Base-by-base conservation (phyloP, 768 basidiomycete genomes). In the Termitomyces sp. region DNA sequence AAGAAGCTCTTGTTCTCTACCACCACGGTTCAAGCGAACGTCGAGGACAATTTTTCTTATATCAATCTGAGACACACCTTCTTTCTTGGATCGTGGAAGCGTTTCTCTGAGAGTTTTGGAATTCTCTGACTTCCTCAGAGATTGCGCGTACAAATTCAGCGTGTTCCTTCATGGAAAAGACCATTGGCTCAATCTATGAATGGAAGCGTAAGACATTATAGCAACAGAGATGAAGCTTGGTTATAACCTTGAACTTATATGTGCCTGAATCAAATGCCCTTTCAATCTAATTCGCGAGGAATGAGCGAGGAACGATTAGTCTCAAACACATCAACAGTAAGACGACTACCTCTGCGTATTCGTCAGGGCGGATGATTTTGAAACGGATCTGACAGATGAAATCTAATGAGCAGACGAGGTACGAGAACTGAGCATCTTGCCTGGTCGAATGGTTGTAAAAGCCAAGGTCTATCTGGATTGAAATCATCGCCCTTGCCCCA, bases 401-500 rank as follows among this genome's bases (percentile, higher is more conserved):
- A 33, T 6, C 33, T 13, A 3, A 33, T 7, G 20, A 34, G 20
- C 6, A 20, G 20, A 31, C 30, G 11, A 49, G n/a, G 15, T 7
- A 2, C 20, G 4, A 20, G 22, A 15, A 20, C 20, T 13, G 13
- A 34, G 7, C 33, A 22, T n/a, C 12, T 34, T 20, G 4, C 49
- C 49, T 50, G 49, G 20, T 50, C 49, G 6, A 50, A 50, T 34
- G 49, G 31, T 13, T 76, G 69, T 4, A 89, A 70, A 4, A 89
- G 63, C 86, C 87, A 88, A 1, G 86, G 86, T 18, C 69, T 70
- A 4, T 78, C 75, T 15, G 76, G 69, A 4, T 65, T 63, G 57
- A 84, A 85, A 59, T 80, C 72, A 0, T 63, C 51, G 0, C 83
- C 85, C 33, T 73, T 79, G 0, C 84, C 81, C 82, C 84, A 85